phyloP scores from a whole-genome alignment of 345 rosid genomes.

The Syzygium aromaticum region DNA sequence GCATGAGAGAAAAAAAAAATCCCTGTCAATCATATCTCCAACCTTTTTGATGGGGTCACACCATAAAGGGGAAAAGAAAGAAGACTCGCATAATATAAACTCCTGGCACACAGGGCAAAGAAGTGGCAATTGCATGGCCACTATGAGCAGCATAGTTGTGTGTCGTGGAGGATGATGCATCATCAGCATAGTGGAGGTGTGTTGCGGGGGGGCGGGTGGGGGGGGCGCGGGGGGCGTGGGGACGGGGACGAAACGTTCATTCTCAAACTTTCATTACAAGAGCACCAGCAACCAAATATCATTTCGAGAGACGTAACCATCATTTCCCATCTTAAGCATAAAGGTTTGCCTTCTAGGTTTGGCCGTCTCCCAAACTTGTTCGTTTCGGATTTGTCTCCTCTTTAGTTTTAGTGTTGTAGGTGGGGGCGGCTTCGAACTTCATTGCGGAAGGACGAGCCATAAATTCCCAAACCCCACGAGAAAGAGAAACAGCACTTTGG shows the following conservation, averaged over 20 bases:
- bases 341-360: background rate
- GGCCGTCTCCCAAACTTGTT: background rate
- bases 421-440: background rate
- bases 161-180: background rate
- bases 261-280: background rate
- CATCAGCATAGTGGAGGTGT: background rate
- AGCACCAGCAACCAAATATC: background rate
- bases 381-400: background rate
- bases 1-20: background rate
- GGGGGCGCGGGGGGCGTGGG: too few species aligned
- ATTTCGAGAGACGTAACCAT: constrained; percentile 1
- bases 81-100: background rate
- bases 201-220: too few species aligned
- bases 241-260: background rate
- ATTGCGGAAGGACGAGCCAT: background rate
- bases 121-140: background rate
- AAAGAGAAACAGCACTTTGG: background rate
- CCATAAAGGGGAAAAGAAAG: background rate
- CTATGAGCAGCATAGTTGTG: background rate
- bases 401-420: background rate
- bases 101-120: background rate
- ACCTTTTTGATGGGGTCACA: background rate
- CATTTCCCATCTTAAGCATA: background rate
- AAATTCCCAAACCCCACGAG: background rate
- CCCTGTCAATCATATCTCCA: background rate